Base-by-base conservation (phyloP, 805 yeast genomes). In the Metschnikowia bowlesiae region DNA sequence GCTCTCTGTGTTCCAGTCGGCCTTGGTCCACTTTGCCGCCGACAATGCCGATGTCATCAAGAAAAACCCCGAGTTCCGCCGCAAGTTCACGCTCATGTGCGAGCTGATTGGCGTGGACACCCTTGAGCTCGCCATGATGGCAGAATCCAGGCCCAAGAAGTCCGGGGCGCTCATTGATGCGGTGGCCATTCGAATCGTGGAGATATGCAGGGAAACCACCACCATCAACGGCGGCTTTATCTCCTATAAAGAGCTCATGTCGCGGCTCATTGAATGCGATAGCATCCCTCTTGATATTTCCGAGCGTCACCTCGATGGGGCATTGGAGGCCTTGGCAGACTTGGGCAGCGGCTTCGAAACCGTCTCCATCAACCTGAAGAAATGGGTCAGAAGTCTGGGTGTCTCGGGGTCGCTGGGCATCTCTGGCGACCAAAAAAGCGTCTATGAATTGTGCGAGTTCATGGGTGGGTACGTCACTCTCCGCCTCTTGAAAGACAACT, bases 101-200 rank as follows among this genome's bases (percentile, higher is more conserved):
- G 71, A 78, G 4, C 80, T 84, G 57, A 83, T 90, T 30, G 97
- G 97, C 1, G 84, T 90, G 16, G 97, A 91, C 63, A 94, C 96
- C 0, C 64, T 91, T 31, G 76, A 72, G 48, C 62, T 71, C 35
- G 46, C 61, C 47, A 55, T 66, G 6, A 54, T 54, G 51, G 59
- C 62, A n/a, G 54, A 70, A 62, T 62, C 76, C 11, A 30, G 38
- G 10, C 14, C 42, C 4, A 47, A 43, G 40, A 44, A 55, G 61
- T 13, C 61, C 62, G 73, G 71, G 6, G 90, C 85, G 58, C 85
- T 79, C 57, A 76, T 77, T 53, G 80, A 82, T 52, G 89, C 85
- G 37, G 67, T 92, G 16, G 82, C 89, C 2, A 85, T 89, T 11
- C 79, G 84, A 50, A 72, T 90, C 13, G 84, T 90, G 11, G 96